These are phyloP conservation scores for Rossbeevera mucosa DNA, from an alignment of 768 basidiomycete species.

Conservation along the genomic window DNA sequence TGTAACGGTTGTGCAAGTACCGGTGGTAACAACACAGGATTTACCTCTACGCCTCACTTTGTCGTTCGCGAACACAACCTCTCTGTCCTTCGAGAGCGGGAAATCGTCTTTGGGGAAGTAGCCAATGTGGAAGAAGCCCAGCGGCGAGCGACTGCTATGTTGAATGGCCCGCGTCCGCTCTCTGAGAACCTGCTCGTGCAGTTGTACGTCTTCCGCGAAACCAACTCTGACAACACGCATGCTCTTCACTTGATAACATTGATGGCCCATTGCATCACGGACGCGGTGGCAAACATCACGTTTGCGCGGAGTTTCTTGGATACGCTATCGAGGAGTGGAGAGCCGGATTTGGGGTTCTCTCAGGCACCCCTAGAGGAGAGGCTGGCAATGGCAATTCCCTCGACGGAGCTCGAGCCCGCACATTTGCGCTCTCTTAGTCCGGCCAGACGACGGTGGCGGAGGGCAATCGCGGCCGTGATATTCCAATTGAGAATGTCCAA, in stretches of 20 bases:
- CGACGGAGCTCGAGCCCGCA: conserved; percentile 35
- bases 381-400: conserved; percentile 39
- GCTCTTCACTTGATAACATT: conserved; percentile 41
- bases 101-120: conserved; percentile 36
- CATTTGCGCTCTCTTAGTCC: conserved; percentile 26
- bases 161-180: conserved; percentile 36
- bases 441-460: conserved; percentile 43
- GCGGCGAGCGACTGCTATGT: conserved; percentile 24
- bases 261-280: conserved; percentile 48
- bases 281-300: conserved; percentile 42
- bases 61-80: conserved; percentile 39
- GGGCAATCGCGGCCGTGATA: conserved; percentile 41
- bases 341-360: background rate
- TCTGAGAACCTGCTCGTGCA: conserved; percentile 41
- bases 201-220: conserved; percentile 38
- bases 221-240: conserved; percentile 26
- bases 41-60: conserved; percentile 29
- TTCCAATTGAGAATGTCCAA: conserved; percentile 30
- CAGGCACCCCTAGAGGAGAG: conserved; percentile 33
- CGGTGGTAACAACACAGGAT: background rate
- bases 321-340: conserved; percentile 24
- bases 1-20: background rate
- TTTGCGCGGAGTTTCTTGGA: conserved; percentile 45
- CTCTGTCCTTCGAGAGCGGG: conserved; percentile 27
- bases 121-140: conserved; percentile 34